phyloP scores from a whole-genome alignment of 2,329 filamentous ascomycete genomes.

The Colletotrichum somersetense region DNA sequence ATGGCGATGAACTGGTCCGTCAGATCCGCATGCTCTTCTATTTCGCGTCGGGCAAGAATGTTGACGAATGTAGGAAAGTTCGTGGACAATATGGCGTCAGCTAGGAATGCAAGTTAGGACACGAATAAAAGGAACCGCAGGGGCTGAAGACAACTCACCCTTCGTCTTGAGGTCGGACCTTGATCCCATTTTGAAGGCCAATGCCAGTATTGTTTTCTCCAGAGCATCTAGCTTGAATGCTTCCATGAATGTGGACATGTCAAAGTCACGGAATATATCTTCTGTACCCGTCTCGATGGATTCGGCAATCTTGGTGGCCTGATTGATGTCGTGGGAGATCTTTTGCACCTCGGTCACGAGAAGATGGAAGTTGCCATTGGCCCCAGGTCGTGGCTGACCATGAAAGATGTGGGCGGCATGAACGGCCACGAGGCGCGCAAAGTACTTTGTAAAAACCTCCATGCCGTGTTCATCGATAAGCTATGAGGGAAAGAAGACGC shows the following conservation, averaged over 20 bases:
- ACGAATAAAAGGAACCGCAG: conserved; percentile 50
- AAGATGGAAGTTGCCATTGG: conserved; percentile 87
- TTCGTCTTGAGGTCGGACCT: conserved; percentile 89
- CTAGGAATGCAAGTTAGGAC: conserved; percentile 66
- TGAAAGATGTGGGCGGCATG: conserved; percentile 95
- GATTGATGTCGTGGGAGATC: conserved; percentile 81
- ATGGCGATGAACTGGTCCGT: conserved; percentile 78
- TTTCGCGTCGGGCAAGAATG: conserved; percentile 75
- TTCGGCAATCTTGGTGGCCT: conserved; percentile 92
- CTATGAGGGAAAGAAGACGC: conserved; percentile 57
- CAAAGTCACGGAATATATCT: conserved; percentile 95
- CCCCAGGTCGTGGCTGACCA: conserved; percentile 77
- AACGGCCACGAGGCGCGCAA: conserved; percentile 89
- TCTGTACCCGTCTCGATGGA: conserved; percentile 91
- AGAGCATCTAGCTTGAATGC: conserved; percentile 94
- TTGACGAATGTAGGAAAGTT: conserved; percentile 84
- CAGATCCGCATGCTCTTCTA: conserved; percentile 75
- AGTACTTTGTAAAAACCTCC: conserved; percentile 98
- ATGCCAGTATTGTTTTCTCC: conserved; percentile 86
- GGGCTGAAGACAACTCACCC: conserved; percentile 67
- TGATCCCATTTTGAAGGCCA: conserved; percentile 88
- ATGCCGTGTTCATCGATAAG: conserved; percentile 98
- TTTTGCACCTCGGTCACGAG: conserved; percentile 88
- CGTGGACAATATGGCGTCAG: conserved; percentile 88
- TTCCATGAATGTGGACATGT: conserved; percentile 94